A percentile compares a stretch with the other conserved stretches of the same genome.
phyloP scores from a whole-genome alignment of 371 early-diverging fungal genomes.

The Mucor plumbeus region DNA sequence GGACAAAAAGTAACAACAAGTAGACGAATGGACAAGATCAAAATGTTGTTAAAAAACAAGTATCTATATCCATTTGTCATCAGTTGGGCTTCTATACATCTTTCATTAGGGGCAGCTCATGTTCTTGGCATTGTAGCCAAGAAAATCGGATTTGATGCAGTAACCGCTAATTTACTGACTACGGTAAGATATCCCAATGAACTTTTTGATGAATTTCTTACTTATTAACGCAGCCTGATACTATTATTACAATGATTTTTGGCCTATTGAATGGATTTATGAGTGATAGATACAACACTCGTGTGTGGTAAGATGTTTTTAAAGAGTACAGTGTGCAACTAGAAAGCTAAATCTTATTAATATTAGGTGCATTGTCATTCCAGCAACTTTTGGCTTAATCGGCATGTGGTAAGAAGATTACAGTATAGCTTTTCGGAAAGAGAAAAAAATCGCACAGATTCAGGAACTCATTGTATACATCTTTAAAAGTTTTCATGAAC shows the following conservation, averaged over 20 bases:
- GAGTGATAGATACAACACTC: conserved; percentile 42
- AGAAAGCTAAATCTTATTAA: neutral
- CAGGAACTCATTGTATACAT: too few species aligned
- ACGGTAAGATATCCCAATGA: conserved; percentile 34
- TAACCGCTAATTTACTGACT: conserved; percentile 50
- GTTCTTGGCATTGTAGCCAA: conserved; percentile 53
- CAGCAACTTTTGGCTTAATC: conserved; percentile 35
- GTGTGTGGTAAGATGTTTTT: conserved; percentile 35
- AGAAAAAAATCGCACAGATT: too few species aligned
- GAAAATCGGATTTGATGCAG: conserved; percentile 52
- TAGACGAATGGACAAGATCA: conserved; percentile 13
- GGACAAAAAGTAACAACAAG: conserved; percentile 1
- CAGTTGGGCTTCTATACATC: conserved; percentile 47
- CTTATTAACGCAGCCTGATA: conserved; percentile 39
- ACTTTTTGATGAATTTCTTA: neutral
- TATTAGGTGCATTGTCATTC: conserved; percentile 44
- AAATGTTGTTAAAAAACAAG: conserved; percentile 29
- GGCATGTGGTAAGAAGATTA: conserved; percentile 34
- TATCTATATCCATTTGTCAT: conserved; percentile 45
- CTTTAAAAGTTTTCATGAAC: too few species aligned
- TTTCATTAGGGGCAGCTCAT: conserved; percentile 41
- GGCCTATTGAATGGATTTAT: conserved; percentile 48
- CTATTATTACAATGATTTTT: conserved; percentile 44
- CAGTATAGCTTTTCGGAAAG: too few species aligned
- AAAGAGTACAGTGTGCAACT: neutral